Evolutionary conservation across 2,329 filamentous ascomycete species (phyloP).

Genomic region (Aspergillus clavatus): DNA sequence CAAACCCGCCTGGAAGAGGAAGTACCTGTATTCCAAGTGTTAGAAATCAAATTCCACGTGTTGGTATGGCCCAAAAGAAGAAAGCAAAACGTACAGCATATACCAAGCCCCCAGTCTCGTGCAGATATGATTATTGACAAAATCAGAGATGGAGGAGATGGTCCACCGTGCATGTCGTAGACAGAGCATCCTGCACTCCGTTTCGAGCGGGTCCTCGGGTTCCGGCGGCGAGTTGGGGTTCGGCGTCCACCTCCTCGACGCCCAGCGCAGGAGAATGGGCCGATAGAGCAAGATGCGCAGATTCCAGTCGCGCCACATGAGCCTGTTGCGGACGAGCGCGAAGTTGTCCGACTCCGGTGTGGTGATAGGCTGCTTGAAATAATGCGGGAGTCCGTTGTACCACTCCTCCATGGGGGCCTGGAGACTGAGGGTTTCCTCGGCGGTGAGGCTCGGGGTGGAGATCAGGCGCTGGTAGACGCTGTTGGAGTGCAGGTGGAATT

Average conservation of each 20-base stretch:
- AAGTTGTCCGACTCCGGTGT: conserved; percentile 33
- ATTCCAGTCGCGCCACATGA: conserved; percentile 43
- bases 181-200: conserved; percentile 37
- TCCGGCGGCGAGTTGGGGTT: conserved; percentile 23
- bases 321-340: conserved; percentile 36
- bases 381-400: conserved; percentile 39
- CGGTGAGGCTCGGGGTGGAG: conserved; percentile 38
- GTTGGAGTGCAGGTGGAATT: conserved; percentile 43
- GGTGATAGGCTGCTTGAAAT: conserved; percentile 34
- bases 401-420: conserved; percentile 42
- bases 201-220: conserved; percentile 34
- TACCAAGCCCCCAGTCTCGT: conserved; percentile 43
- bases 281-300: conserved; percentile 42
- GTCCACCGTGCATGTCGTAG: conserved; percentile 39
- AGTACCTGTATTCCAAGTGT: conserved; percentile 37
- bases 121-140: conserved; percentile 37
- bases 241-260: conserved; percentile 33
- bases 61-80: too few relatives aligned
- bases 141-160: conserved; percentile 40
- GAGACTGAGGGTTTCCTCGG: conserved; percentile 39
- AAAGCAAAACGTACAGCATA: conserved; percentile 32
- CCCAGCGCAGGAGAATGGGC: conserved; percentile 41
- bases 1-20: conserved; percentile 43
- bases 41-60: too few relatives aligned
- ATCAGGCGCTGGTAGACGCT: conserved; percentile 43